phyloP scores from a whole-genome alignment of 2,329 filamentous ascomycete species.

The Thelonectria blattea region DNA sequence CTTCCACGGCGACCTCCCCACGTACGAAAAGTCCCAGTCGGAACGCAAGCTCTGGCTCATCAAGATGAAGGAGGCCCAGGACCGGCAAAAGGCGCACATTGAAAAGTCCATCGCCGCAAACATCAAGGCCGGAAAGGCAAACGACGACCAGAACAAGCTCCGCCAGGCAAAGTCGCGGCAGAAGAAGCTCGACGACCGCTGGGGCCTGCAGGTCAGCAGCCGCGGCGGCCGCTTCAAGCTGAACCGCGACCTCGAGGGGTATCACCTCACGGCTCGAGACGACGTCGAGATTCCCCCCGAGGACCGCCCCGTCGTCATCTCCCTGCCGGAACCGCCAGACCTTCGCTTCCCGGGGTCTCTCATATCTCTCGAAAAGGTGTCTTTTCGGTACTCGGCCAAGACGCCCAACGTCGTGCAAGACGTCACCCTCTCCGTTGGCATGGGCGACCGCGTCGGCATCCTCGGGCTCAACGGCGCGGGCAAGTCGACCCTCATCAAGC shows the following conservation, averaged over 20 bases:
- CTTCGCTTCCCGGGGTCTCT: conserved; percentile 77
- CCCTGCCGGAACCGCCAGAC: conserved; percentile 68
- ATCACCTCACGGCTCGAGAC: conserved; percentile 60
- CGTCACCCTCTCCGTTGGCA: conserved; percentile 71
- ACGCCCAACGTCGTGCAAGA: conserved; percentile 59
- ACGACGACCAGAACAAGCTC: conserved; percentile 83
- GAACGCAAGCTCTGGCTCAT: conserved; percentile 72
- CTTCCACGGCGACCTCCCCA: conserved; percentile 76
- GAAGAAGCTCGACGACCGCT: conserved; percentile 83
- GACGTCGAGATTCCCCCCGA: conserved; percentile 75
- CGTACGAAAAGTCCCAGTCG: conserved; percentile 72
- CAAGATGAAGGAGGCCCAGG: conserved; percentile 82
- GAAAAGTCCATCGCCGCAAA: conserved; percentile 78
- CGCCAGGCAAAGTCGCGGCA: conserved; percentile 84
- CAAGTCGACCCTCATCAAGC: conserved; percentile 78
- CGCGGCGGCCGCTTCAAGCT: conserved; percentile 81
- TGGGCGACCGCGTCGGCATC: conserved; percentile 76
- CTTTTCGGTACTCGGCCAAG: conserved; percentile 65
- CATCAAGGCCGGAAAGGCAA: conserved; percentile 75
- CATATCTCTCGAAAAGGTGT: conserved; percentile 72
- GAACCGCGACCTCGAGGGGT: conserved; percentile 74
- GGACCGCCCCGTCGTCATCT: conserved; percentile 62
- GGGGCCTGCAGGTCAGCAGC: conserved; percentile 75
- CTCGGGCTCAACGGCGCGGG: conserved; percentile 82
- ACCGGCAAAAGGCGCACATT: conserved; percentile 80